phyloP scores from a whole-genome alignment of 768 basidiomycete species.

The Royoungia palumana region DNA sequence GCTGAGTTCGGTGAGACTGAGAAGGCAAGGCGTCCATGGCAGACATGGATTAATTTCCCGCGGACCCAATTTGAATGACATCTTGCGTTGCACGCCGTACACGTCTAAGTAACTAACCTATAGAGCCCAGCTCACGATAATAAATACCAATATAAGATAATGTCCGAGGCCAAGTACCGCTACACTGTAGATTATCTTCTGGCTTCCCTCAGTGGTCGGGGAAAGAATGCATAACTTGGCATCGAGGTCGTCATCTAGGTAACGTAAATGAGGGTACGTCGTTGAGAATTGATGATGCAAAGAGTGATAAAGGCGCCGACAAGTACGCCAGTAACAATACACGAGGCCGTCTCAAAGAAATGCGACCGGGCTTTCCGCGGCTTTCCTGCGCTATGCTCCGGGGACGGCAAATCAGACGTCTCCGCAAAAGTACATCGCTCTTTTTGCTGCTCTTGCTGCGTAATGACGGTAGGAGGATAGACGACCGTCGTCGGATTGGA shows the following conservation, averaged over 20 bases:
- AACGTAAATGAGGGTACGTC: slow-evolving; percentile 43
- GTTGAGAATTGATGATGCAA: slow-evolving; percentile 46
- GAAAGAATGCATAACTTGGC: not conserved
- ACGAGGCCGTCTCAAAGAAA: slow-evolving; percentile 40
- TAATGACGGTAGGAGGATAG: slow-evolving; percentile 26
- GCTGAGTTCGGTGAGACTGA: slow-evolving; percentile 60
- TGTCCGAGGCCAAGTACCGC: slow-evolving; percentile 8
- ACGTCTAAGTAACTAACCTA: slow-evolving; percentile 1
- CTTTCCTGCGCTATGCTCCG: slow-evolving; percentile 10
- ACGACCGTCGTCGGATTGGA: slow-evolving; percentile 15
- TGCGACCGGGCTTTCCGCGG: slow-evolving; percentile 18
- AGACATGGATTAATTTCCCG: not conserved
- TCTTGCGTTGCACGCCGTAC: no score
- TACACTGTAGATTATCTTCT: slow-evolving; percentile 18
- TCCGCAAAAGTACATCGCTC: slow-evolving; percentile 14
- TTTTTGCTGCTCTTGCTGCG: slow-evolving; percentile 22
- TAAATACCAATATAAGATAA: slow-evolving; percentile 31
- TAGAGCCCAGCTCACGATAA: slow-evolving; percentile 13
- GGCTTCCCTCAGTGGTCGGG: not conserved
- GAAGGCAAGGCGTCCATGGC: slow-evolving; percentile 23
- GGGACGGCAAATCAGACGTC: slow-evolving; percentile 8
- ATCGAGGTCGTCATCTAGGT: slow-evolving; percentile 18
- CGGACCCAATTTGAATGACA: no score
- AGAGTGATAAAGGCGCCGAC: slow-evolving; percentile 56
- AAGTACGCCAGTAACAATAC: slow-evolving; percentile 56